Conservation (phyloP, 768 basidiomycete genomes). For the Coprinopsis sp. region DNA sequence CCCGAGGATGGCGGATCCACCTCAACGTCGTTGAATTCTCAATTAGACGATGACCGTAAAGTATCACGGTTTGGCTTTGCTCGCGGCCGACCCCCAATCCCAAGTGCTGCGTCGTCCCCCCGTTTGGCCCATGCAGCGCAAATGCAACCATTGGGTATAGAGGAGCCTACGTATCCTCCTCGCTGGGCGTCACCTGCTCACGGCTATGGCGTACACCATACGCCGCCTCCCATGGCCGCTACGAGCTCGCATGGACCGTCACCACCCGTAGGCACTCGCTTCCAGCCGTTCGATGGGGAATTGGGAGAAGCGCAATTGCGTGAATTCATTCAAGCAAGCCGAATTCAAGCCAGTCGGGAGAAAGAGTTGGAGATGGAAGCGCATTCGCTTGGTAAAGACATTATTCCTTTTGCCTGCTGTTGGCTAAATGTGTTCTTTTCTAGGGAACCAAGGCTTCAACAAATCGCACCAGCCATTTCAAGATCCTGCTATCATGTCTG, state of each 20-base stretch:
- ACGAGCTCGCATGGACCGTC: conserved; percentile 22
- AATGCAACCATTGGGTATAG: conserved; percentile 14
- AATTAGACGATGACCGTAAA: conserved; percentile 61
- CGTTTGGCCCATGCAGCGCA: not conserved
- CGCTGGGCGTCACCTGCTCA: conserved; percentile 45
- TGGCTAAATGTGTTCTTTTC: not conserved
- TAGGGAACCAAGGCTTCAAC: conserved; percentile 15
- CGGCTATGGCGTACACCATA: conserved; percentile 36
- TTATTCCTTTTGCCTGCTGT: not conserved
- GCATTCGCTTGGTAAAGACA: conserved; percentile 20
- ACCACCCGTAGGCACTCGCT: conserved; percentile 35
- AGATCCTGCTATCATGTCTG: conserved; percentile 81
- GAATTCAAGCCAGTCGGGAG: conserved; percentile 64
- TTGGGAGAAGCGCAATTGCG: conserved; percentile 75
- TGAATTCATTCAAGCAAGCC: conserved; percentile 73
- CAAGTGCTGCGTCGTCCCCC: conserved; percentile 53
- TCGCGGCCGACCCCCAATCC: conserved; percentile 58
- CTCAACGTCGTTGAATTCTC: conserved; percentile 27
- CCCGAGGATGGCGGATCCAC: conserved; percentile 38
- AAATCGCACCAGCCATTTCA: conserved; percentile 47
- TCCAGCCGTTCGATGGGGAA: conserved; percentile 51
- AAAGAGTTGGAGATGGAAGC: conserved; percentile 30
- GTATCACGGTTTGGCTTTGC: conserved; percentile 83
- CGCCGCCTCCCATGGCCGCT: conserved; percentile 32
- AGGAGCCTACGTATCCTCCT: conserved; percentile 6